Evolutionary conservation across 129 eudicot species (phyloP), one percentile per base, ranked within the genome.

Genomic region (Centrapalus pauciflorus): DNA sequence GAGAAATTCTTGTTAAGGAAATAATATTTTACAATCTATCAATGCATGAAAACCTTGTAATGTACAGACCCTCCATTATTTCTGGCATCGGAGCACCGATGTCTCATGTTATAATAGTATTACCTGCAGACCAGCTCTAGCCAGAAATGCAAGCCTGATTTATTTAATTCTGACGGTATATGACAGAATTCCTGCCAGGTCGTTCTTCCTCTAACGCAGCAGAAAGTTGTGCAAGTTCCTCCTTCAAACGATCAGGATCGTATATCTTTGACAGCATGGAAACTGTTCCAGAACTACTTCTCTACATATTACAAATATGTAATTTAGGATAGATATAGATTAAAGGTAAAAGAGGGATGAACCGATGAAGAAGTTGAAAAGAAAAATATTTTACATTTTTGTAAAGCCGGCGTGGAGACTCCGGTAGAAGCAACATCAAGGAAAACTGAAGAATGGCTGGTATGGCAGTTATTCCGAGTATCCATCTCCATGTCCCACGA

Each of bases 111-210:
- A n/a, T n/a, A n/a, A n/a, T n/a, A n/a, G n/a, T n/a, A n/a, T n/a
- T n/a, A n/a, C 93, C 93, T 79, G 88, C 19, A 85, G 84, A 64
- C 93, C 85, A 49, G n/a, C n/a, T n/a, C n/a, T n/a, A n/a, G n/a
- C n/a, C n/a, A n/a, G n/a, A n/a, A n/a, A n/a, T n/a, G n/a, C 93
- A 73, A 79, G 84, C 58, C 88, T 73, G 49, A 82, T 55, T 76
- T 79, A 83, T 71, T 82, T 82, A 1, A 35, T 26, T 38, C 61
- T 35, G n/a, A 85, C 46, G 59, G 32, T 75, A 75, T 12, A 76
- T 73, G 52, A 82, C 80, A 4, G 70, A 32, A 43, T 14, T 69
- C 60, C 55, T 77, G 29, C 78, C 69, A 7, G 34, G 70, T 26
- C 27, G 55, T 45, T 85, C 93, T 63, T 82, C 85, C 61, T 79